Evolutionary conservation across 805 yeast genomes (phyloP).

Genomic region (Myxozyma sirexii): DNA sequence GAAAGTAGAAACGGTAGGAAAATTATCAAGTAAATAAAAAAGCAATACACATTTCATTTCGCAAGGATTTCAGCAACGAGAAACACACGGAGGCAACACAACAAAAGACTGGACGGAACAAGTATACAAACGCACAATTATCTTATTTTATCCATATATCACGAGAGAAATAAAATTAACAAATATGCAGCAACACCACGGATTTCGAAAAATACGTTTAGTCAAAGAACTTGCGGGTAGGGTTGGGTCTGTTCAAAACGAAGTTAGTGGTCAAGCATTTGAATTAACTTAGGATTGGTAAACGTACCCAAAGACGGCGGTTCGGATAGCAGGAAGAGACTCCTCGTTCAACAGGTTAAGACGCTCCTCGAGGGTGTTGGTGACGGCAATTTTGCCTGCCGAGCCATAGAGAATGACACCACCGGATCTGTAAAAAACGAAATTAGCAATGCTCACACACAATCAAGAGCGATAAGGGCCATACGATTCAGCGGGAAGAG

Average conservation of each 20-base stretch:
- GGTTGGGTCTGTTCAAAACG: constrained; percentile 7
- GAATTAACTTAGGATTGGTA: neutral
- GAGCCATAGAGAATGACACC: constrained; percentile 77
- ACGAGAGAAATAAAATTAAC: neutral
- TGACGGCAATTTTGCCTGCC: constrained; percentile 80
- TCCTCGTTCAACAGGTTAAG: constrained; percentile 76
- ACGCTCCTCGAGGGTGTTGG: constrained; percentile 95
- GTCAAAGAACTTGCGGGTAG: constrained; percentile 88
- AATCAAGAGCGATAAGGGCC: neutral
- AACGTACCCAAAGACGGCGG: constrained; percentile 75
- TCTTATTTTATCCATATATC: too few relatives aligned
- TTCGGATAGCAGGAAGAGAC: constrained; percentile 89
- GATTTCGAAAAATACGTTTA: constrained; percentile 42
- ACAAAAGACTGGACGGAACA: constrained; percentile 1
- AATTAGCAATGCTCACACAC: neutral
- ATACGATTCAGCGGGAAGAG: constrained; percentile 57
- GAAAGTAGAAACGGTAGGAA: neutral
- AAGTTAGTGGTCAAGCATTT: neutral
- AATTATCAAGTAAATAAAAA: constrained; percentile 1
- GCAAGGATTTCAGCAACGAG: neutral
- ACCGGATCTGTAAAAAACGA: constrained; percentile 56
- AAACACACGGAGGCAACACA: neutral
- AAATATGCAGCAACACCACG: constrained; percentile 5
- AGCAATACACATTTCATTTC: neutral
- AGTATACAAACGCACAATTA: neutral